Evolutionary conservation across 2,329 filamentous ascomycete species (phyloP), one percentile per base, ranked within the genome.

Genomic region (Davidsoniella virescens): DNA sequence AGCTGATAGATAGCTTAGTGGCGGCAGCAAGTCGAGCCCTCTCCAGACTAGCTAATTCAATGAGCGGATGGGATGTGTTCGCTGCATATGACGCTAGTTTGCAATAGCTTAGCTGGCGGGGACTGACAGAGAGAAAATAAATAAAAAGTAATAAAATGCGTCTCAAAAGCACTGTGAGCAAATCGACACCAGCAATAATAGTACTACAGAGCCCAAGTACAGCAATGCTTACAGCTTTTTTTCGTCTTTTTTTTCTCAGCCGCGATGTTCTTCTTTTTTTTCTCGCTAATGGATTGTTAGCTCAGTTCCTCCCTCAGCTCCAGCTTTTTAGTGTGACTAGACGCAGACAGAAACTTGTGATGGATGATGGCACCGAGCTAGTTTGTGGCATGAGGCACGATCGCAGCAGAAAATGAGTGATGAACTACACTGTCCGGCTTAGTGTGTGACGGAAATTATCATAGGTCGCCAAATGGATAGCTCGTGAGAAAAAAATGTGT

Each of bases 81-180:
- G 44, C 23, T 39, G 17, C 25, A 44, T 14, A 18, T 33, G 44
- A 18, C 44, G 44, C 44, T 47, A 47, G 36, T n/a, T 41, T 33
- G 29, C 29, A 33, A 33, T 12, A 33, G 29, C 37, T 41, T 47
- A 39, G 44, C 44, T 47, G 33, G 44, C 36, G 44, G 36, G 9
- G 29, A 33, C 29, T 12, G 29, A 4, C 29, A 33, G 29, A 29
- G 26, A 29, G 10, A 12, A 29, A 12, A 5, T 29, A 12, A 33
- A 33, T 33, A 33, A 12, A 9, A 33, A 12, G 4, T 23, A 23
- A 33, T 47, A 23, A 47, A 44, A 16, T 26, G 25, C 23, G 25
- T n/a, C 20, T 18, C 42, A 29, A 44, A 14, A 44, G 8, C 29
- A 33, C 29, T 12, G 12, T 12, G 12, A 33, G 29, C 9, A 33